Evolutionary conservation across 176 grass and related monocot genomes (phyloP).

Genomic region (Themeda triandra): DNA sequence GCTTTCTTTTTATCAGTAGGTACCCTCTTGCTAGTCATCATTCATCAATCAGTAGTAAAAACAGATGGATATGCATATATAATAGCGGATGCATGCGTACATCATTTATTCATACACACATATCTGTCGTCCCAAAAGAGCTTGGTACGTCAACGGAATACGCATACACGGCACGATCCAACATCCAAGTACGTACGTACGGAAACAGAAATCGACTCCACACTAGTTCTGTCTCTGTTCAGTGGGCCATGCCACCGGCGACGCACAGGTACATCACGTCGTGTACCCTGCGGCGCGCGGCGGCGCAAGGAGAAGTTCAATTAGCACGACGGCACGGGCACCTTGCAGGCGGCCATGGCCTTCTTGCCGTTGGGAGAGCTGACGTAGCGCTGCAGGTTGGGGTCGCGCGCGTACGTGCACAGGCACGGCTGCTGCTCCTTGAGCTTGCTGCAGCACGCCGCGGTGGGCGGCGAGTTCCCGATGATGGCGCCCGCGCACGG

Average conservation of each 20-base stretch:
- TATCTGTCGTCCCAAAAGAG: too few relatives aligned
- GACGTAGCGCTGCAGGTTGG: slow-evolving; percentile 55
- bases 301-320: too few relatives aligned
- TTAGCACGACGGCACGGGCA: slow-evolving; percentile 47
- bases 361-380: slow-evolving; percentile 55
- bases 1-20: too few relatives aligned
- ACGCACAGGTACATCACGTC: not conserved
- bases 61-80: not conserved
- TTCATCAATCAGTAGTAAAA: too few relatives aligned
- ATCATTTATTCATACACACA: not conserved
- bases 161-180: not conserved
- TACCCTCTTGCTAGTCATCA: too few relatives aligned
- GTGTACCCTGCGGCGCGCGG: not conserved
- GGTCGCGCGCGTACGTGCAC: slow-evolving; percentile 76
- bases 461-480: slow-evolving; percentile 25
- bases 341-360: slow-evolving; percentile 29
- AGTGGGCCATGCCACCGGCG: not conserved
- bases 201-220: not conserved
- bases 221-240: not conserved
- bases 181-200: too few relatives aligned
- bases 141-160: not conserved
- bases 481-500: slow-evolving; percentile 65
- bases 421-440: slow-evolving; percentile 70
- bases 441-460: slow-evolving; percentile 57
- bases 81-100: not conserved